phyloP scores from a whole-genome alignment of 1,284 basidiomycete species.

The Ceratorhiza oryzae-sativae region DNA sequence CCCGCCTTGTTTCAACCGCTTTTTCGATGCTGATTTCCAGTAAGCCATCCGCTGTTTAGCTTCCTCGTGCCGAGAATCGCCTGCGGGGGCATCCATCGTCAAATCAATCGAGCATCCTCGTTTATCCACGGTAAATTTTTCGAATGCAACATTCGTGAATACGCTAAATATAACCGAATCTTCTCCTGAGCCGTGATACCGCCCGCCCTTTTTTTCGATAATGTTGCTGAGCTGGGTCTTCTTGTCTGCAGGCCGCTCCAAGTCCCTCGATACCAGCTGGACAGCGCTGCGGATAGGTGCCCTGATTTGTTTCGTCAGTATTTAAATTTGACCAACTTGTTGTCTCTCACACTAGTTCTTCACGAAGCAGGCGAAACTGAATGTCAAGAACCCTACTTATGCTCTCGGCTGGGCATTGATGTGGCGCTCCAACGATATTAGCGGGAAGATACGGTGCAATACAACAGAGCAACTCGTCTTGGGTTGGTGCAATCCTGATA shows the following conservation, averaged over 20 bases:
- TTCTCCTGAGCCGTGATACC: conserved; percentile 49
- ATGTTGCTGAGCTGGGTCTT: conserved; percentile 40
- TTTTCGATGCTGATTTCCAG: conserved; percentile 62
- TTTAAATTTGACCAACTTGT: background rate
- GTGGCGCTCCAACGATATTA: conserved; percentile 64
- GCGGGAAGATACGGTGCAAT: conserved; percentile 63
- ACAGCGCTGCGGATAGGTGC: conserved; percentile 61
- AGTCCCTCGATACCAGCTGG: conserved; percentile 56
- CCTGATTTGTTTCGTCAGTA: conserved; percentile 44
- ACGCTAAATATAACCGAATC: conserved; percentile 63
- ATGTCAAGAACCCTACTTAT: conserved; percentile 69
- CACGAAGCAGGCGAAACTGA: conserved; percentile 72
- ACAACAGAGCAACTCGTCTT: conserved; percentile 61
- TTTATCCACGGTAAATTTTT: conserved; percentile 53
- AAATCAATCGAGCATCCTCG: conserved; percentile 58
- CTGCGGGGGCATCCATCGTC: conserved; percentile 59
- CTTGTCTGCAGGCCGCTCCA: conserved; percentile 46
- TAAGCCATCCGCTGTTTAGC: conserved; percentile 51
- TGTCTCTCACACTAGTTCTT: conserved; percentile 65
- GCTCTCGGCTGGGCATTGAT: conserved; percentile 61
- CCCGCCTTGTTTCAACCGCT: conserved; percentile 62
- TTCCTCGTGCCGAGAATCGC: conserved; percentile 46
- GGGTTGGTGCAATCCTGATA: conserved; percentile 69
- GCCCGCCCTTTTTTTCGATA: conserved; percentile 43
- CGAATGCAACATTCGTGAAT: conserved; percentile 60